Evolutionary conservation across 148 eudicot genomes (phyloP), one percentile per base, ranked within the genome.

Genomic region (Chenopodium formosanum): DNA sequence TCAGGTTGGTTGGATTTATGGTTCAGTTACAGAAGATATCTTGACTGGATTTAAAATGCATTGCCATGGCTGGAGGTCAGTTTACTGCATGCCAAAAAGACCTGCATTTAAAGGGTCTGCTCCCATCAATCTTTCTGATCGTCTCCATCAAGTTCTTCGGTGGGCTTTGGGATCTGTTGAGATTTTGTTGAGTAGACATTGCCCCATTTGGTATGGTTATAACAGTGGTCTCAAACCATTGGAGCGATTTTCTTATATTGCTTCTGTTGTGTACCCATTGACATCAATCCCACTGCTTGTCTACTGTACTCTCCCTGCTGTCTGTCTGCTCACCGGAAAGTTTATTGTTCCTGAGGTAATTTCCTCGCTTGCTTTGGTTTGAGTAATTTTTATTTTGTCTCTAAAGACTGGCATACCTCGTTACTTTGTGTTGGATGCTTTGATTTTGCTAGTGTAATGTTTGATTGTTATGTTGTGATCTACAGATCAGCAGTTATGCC

Each of bases 41-140:
- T 85, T 96, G 83, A 96, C 99, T 62, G 98, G 99, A 32, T 96
- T 96, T 76, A 96, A 96, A 83, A 96, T 96, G 99, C 99, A 96
- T 71, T 92, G 97, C 82, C 98, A 94, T 79, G 98, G 99, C 20
- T 96, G 98, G 99, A 86, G 99, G 32, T 96, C 98, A 0, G 97
- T 96, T 0, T 96, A 96, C 89, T 96, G 99, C 84, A 94, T 94
- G 74, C 98, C 99, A 0, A 92, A 86, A 78, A 88, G 95, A 79
- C 87, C 97, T 14, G 99, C 97, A 74, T 96, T 96, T 72, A 95
- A 95, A 85, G 98, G 98, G 80, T 95, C 98, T 2, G 98, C 98
- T 67, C 98, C 98, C 48, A 95, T 96, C 68, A 96, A 96, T 83
- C 95, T 96, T 77, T 93, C 99, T 13, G 97, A 94, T 82, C 94